Base-by-base conservation (phyloP, 371 early-diverging fungal genomes). In the Syncephalis plumigaleata region DNA sequence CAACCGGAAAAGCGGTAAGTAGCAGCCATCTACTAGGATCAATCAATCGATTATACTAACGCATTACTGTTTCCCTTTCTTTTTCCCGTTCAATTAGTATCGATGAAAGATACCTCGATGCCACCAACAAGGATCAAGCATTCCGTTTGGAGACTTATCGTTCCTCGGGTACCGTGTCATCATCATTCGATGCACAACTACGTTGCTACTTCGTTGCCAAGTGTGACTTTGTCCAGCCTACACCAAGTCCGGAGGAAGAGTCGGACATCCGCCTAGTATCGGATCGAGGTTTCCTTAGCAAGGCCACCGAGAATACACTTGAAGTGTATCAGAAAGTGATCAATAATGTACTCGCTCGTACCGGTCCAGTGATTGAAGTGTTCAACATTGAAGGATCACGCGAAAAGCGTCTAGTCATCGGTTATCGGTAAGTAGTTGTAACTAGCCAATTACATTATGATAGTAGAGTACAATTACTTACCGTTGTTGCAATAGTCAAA, bases 131-230 rank as follows among this genome's bases (percentile, higher is more conserved):
- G 16, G 59, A 67, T 42, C 55, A 63, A 27, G 86, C 91, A 36
- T 97, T 75, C 73, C 91, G 96, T 52, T 67, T 97, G 20, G 97
- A 97, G 63, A 82, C 91, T 15, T 96, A 87, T 61, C 89, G 96
- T 55, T 91, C 95, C 47, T 75, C 73, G 52, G 94, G 91, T 46
- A 86, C 84, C 45, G 89, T 91, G 15, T 77, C 90, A 20, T 77
- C 76, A 24, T 75, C 81, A 20, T 58, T 77, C 45, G 75, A 82
- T 26, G 79, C 97, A 27, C 86, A 85, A 60, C 75, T 97, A 48
- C 91, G 97, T 54, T 81, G 87, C 57, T 97, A 96, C 74, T 96
- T 97, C 71, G 77, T 96, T 40, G 79, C 79, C 56, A 73, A 80
- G 54, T 92, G 92, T 71, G 63, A 84, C 50, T 97, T 94, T 63